Evolutionary conservation across 257 asterid genomes (phyloP).

Genomic region (Plectranthus barbatus): DNA sequence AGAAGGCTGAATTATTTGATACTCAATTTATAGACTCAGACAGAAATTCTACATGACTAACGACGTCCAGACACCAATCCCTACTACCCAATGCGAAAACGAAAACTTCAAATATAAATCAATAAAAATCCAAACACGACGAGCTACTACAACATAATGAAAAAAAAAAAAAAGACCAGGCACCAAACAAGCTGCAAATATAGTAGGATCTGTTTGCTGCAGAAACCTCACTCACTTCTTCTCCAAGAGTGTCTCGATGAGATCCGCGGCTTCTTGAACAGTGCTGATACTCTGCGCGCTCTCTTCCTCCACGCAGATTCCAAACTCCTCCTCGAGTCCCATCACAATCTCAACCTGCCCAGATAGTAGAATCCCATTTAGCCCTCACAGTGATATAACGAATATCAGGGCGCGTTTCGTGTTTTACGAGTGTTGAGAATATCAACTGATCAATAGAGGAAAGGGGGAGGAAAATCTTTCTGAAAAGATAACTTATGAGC

Average conservation of each 20-base stretch:
- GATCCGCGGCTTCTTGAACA: constrained; percentile 89
- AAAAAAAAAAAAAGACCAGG: constrained; percentile 13
- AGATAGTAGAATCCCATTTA: neutral
- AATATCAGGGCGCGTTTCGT: neutral
- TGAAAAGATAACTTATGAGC: neutral
- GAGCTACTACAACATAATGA: constrained; percentile 3
- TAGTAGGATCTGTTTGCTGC: too few relatives aligned
- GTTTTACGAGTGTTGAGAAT: too few relatives aligned
- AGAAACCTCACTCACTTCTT: constrained; percentile 29
- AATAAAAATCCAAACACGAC: constrained; percentile 13
- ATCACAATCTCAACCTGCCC: constrained; percentile 84
- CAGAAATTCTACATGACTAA: neutral
- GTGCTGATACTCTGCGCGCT: constrained; percentile 76
- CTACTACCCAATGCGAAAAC: too few relatives aligned
- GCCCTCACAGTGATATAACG: neutral
- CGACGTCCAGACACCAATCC: neutral
- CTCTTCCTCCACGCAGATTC: constrained; percentile 85
- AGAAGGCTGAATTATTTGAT: neutral
- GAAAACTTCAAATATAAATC: constrained; percentile 2
- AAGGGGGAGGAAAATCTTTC: neutral
- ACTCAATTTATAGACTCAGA: neutral
- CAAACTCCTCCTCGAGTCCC: too few relatives aligned
- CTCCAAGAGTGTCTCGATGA: constrained; percentile 63
- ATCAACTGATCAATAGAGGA: too few relatives aligned
- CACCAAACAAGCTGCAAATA: too few relatives aligned